A percentile compares a stretch with the other conserved stretches of the same genome.
These are phyloP conservation scores for Decorospora gaudefroyi DNA, from an alignment of 2,329 filamentous ascomycete genomes.

Conservation along the genomic window DNA sequence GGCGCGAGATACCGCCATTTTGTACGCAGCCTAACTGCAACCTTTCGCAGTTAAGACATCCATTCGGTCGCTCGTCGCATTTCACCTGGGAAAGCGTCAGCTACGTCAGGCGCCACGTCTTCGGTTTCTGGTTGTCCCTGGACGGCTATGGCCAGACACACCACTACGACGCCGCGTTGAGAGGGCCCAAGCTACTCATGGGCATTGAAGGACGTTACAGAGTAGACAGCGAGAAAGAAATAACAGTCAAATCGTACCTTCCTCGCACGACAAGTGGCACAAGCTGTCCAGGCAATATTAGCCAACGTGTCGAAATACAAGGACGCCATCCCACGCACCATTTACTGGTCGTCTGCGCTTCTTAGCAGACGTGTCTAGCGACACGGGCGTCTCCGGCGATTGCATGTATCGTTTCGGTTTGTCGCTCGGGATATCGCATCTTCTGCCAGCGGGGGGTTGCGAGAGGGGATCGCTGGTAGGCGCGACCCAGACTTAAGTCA, in stretches of 20 bases:
- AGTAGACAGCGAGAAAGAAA: neutral
- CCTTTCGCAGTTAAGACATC: conserved; percentile 39
- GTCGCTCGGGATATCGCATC: conserved; percentile 21
- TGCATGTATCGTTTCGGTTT: conserved; percentile 17
- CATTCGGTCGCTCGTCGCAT: conserved; percentile 40
- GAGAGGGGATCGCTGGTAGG: conserved; percentile 9
- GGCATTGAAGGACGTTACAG: neutral
- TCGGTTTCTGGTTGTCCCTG: neutral
- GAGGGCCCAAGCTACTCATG: neutral
- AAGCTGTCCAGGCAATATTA: conserved; percentile 18
- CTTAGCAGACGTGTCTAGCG: conserved; percentile 21
- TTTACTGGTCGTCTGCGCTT: conserved; percentile 36
- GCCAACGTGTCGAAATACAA: conserved; percentile 2
- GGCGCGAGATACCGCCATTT: conserved; percentile 22
- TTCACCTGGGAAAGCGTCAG: conserved; percentile 32
- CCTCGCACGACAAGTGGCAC: conserved; percentile 25
- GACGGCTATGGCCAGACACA: neutral
- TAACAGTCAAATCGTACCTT: conserved; percentile 13
- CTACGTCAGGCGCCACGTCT: neutral
- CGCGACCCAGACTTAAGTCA: conserved; percentile 17
- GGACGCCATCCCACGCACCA: conserved; percentile 19
- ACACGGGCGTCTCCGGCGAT: conserved; percentile 15
- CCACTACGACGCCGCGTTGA: neutral
- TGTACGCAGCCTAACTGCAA: conserved; percentile 39
- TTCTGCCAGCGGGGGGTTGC: conserved; percentile 10